Percentiles rank a stretch among this genome's conserved stretches.
phyloP scores from a whole-genome alignment of 495 filamentous ascomycete species.

The Xylaria cubensis region DNA sequence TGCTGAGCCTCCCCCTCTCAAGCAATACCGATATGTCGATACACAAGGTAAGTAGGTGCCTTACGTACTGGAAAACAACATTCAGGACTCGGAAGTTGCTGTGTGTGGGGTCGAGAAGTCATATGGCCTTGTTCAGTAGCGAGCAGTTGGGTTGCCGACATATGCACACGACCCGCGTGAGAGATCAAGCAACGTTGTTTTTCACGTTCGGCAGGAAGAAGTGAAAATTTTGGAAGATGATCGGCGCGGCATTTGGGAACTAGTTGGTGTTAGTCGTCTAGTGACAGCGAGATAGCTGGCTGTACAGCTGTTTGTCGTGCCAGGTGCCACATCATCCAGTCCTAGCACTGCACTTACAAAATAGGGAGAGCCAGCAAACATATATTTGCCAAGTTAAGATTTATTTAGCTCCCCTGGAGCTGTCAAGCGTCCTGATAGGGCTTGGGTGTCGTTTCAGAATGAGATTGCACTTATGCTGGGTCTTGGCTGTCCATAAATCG shows the following conservation, averaged over 20 bases:
- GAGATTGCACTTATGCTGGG: conserved; percentile 25
- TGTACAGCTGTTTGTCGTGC: conserved; percentile 18
- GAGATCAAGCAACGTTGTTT: conserved; percentile 12
- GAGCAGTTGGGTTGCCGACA: conserved; percentile 13
- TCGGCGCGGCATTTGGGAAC: conserved; percentile 39
- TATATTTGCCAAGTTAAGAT: conserved; percentile 16
- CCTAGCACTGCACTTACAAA: background rate
- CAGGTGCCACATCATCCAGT: conserved; percentile 28
- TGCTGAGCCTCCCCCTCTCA: background rate
- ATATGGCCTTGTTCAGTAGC: conserved; percentile 16
- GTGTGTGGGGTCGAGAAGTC: conserved; percentile 16
- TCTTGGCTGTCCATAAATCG: conserved; percentile 13
- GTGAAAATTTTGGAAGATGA: conserved; percentile 15
- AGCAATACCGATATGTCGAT: conserved; percentile 1
- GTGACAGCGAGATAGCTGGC: background rate
- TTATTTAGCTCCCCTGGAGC: background rate
- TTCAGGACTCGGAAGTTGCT: background rate
- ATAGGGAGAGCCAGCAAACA: conserved; percentile 1
- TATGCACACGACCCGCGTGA: conserved; percentile 20
- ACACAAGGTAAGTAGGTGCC: background rate
- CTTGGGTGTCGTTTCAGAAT: conserved; percentile 22
- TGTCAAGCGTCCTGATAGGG: conserved; percentile 20
- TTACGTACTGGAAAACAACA: conserved; percentile 6
- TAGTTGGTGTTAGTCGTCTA: conserved; percentile 29
- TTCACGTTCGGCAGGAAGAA: background rate